phyloP scores from a whole-genome alignment of 768 basidiomycete species.

The Termitomyces sp. region DNA sequence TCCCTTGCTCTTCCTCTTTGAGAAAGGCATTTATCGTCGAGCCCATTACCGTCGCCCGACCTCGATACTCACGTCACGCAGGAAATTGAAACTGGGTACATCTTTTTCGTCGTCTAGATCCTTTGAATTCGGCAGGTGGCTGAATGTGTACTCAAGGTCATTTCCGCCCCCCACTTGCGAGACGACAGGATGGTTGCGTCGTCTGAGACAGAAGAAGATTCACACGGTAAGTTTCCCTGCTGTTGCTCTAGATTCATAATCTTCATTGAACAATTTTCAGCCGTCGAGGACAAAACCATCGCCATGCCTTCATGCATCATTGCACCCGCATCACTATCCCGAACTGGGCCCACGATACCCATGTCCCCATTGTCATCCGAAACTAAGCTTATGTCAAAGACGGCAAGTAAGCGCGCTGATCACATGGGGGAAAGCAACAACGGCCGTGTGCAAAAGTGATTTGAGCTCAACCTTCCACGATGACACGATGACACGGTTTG shows the following conservation, averaged over 20 bases:
- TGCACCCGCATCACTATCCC: not conserved
- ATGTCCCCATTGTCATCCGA: slow-evolving; percentile 15
- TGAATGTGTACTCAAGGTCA: not conserved
- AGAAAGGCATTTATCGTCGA: slow-evolving; percentile 23
- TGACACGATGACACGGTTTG: slow-evolving; percentile 36
- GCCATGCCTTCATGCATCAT: too few species aligned
- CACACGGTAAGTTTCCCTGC: slow-evolving; percentile 26
- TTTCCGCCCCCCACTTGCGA: too few species aligned
- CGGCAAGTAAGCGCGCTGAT: too few species aligned
- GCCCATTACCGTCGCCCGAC: slow-evolving; percentile 8
- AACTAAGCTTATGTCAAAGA: slow-evolving; percentile 8
- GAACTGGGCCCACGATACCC: not conserved
- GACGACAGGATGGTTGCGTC: slow-evolving; percentile 10
- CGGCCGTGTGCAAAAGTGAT: too few species aligned
- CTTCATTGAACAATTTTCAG: slow-evolving; percentile 2
- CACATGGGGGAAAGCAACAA: too few species aligned
- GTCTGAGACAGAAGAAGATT: slow-evolving; percentile 40
- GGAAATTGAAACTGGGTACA: not conserved
- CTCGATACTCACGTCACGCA: not conserved
- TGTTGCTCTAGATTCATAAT: not conserved
- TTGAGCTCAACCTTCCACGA: too few species aligned
- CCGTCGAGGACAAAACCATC: not conserved
- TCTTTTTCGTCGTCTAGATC: not conserved
- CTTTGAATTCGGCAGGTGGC: too few species aligned
- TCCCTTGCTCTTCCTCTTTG: not conserved